Conservation (phyloP, 2,329 filamentous ascomycete species). For the Penicillium sp. region DNA sequence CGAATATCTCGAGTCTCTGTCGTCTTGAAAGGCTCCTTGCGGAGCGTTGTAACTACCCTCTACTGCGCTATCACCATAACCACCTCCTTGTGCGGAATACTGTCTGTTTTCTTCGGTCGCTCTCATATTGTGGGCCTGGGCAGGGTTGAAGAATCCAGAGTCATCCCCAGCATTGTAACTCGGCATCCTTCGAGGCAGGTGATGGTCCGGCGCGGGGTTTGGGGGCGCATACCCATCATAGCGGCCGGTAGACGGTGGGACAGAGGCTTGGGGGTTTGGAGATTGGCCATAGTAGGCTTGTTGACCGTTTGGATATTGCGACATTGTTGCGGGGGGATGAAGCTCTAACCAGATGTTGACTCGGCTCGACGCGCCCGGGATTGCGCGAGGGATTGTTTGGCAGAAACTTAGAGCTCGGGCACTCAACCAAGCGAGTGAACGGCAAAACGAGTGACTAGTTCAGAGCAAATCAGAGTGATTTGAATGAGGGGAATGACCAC, state of each 20-base stretch:
- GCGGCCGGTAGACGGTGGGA: slow-evolving; percentile 30
- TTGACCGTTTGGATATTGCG: slow-evolving; percentile 56
- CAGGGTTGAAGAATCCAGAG: slow-evolving; percentile 49
- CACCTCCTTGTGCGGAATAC: slow-evolving; percentile 35
- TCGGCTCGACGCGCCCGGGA: not conserved
- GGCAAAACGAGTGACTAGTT: slow-evolving; percentile 3
- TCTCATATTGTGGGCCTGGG: slow-evolving; percentile 26
- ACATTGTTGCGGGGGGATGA: slow-evolving; percentile 42
- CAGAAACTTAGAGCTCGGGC: not conserved
- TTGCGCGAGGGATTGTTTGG: not conserved
- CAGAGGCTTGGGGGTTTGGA: slow-evolving; percentile 29
- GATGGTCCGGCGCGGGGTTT: slow-evolving; percentile 39
- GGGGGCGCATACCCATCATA: slow-evolving; percentile 46
- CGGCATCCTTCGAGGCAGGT: slow-evolving; percentile 54
- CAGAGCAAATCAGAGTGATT: not conserved
- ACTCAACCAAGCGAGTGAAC: not conserved
- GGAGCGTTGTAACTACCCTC: slow-evolving; percentile 24
- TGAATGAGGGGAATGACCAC: slow-evolving; percentile 8
- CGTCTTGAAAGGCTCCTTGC: slow-evolving; percentile 28
- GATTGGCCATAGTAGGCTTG: slow-evolving; percentile 45
- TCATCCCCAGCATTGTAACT: slow-evolving; percentile 80
- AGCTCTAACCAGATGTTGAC: not conserved
- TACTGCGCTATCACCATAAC: slow-evolving; percentile 36
- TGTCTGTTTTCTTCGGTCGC: slow-evolving; percentile 37
- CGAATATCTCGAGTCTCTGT: slow-evolving; percentile 36